A percentile compares a stretch with the other conserved stretches of the same genome.
Evolutionary conservation across 2,329 filamentous ascomycete species (phyloP).

Genomic region (Xylariaceae sp.): DNA sequence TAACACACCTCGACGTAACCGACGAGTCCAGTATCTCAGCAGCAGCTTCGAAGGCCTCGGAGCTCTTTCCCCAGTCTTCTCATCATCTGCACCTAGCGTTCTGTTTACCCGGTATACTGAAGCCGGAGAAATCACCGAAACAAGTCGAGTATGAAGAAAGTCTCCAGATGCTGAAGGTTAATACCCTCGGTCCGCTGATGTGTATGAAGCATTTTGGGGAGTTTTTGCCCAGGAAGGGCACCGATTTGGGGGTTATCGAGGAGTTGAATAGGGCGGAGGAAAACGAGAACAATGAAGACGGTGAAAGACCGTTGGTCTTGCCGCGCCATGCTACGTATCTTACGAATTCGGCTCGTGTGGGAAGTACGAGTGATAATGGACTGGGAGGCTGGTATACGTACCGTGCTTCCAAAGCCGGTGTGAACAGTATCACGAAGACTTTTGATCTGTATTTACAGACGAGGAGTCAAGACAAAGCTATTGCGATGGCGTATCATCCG

Average conservation of each 20-base stretch:
- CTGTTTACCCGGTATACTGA: conserved; percentile 68
- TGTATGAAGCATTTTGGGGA: conserved; percentile 72
- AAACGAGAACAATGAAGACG: neutral
- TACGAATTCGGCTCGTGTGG: conserved; percentile 77
- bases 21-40: conserved; percentile 62
- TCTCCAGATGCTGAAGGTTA: conserved; percentile 69
- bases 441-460: conserved; percentile 66
- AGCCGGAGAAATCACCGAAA: conserved; percentile 67
- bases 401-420: conserved; percentile 70
- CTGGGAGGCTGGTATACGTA: conserved; percentile 82
- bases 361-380: conserved; percentile 68
- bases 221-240: conserved; percentile 63
- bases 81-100: conserved; percentile 68
- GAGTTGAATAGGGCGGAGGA: neutral
- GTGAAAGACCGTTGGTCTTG: conserved; percentile 30
- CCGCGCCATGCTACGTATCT: conserved; percentile 61
- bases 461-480: conserved; percentile 57
- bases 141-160: conserved; percentile 62
- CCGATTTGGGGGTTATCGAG: conserved; percentile 28
- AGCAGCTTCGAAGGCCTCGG: conserved; percentile 49
- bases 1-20: conserved; percentile 45
- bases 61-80: conserved; percentile 48
- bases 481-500: conserved; percentile 72
- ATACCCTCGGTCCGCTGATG: conserved; percentile 71
- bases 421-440: conserved; percentile 68